phyloP scores from a whole-genome alignment of 306 rosid species.

The Mimosa pudica region DNA sequence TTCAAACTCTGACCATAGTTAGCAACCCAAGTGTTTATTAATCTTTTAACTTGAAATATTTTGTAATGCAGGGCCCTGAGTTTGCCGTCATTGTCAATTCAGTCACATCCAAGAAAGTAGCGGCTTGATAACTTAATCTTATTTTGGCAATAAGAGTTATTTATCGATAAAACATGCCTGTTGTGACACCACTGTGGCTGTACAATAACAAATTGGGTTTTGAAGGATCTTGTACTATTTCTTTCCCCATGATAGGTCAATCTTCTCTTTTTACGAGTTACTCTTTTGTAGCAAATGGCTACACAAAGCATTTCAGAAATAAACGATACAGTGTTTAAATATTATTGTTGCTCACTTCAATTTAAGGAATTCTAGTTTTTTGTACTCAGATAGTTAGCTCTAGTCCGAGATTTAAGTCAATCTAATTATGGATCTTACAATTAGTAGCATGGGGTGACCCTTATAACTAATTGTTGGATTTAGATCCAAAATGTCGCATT shows the following conservation, averaged over 20 bases:
- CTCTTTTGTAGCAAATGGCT: conserved; percentile 34
- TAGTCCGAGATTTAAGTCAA: neutral
- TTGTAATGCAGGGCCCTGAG: conserved; percentile 79
- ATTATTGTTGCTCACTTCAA: conserved; percentile 13
- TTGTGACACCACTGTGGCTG: conserved; percentile 33
- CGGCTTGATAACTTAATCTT: conserved; percentile 57
- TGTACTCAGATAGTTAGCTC: neutral
- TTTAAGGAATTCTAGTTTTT: neutral
- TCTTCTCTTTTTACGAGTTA: conserved; percentile 46
- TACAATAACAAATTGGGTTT: conserved; percentile 31
- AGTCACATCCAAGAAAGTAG: conserved; percentile 89
- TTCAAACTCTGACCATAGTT: conserved; percentile 12
- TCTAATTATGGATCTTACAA: neutral
- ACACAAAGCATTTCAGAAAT: conserved; percentile 29
- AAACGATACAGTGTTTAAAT: conserved; percentile 24
- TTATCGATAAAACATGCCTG: conserved; percentile 26
- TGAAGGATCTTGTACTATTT: conserved; percentile 32
- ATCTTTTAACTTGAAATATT: conserved; percentile 28
- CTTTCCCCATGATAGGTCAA: conserved; percentile 31
- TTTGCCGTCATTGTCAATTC: conserved; percentile 85
- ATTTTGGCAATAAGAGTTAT: conserved; percentile 41
- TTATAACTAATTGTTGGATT: neutral
- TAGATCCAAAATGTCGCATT: neutral
- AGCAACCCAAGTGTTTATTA: neutral
- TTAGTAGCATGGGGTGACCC: neutral